A percentile compares a stretch with the other conserved stretches of the same genome.
Evolutionary conservation across 768 basidiomycete species (phyloP).

Genomic region (Tricholoma hemisulphureum): DNA sequence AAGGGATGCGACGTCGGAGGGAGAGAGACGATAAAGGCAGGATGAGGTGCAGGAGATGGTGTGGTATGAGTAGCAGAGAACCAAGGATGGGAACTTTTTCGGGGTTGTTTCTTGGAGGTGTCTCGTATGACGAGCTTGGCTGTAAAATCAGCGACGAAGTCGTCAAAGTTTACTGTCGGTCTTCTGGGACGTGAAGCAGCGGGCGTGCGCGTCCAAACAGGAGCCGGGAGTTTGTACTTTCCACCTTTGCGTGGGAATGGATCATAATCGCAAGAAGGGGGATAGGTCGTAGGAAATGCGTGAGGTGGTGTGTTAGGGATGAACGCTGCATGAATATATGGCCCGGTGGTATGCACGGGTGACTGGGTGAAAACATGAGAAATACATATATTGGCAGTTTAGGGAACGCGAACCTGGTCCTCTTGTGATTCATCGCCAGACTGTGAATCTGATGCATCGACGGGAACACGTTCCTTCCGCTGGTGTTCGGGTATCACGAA

Average conservation of each 20-base stretch:
- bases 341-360: neutral
- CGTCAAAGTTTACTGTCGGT: neutral
- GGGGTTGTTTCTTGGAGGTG: neutral
- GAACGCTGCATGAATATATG: neutral
- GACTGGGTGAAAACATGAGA: neutral
- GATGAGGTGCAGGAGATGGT: conserved; percentile 8
- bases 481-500: conserved; percentile 21
- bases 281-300: conserved; percentile 26
- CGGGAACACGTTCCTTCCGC: neutral
- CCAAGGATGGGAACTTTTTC: neutral
- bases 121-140: conserved; percentile 11
- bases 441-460: conserved; percentile 8
- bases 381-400: neutral
- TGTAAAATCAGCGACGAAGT: conserved; percentile 4
- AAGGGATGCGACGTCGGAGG: neutral
- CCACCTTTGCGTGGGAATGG: conserved; percentile 12
- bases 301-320: conserved; percentile 12
- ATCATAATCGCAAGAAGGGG: conserved; percentile 9
- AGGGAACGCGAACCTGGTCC: neutral
- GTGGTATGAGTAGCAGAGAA: neutral
- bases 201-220: conserved; percentile 31
- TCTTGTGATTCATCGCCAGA: conserved; percentile 1
- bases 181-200: neutral
- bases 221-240: conserved; percentile 23
- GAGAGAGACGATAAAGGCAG: conserved; percentile 20